Evolutionary conservation across 2,329 filamentous ascomycete species (phyloP).

Genomic region (Hypoxylon rubiginosum): DNA sequence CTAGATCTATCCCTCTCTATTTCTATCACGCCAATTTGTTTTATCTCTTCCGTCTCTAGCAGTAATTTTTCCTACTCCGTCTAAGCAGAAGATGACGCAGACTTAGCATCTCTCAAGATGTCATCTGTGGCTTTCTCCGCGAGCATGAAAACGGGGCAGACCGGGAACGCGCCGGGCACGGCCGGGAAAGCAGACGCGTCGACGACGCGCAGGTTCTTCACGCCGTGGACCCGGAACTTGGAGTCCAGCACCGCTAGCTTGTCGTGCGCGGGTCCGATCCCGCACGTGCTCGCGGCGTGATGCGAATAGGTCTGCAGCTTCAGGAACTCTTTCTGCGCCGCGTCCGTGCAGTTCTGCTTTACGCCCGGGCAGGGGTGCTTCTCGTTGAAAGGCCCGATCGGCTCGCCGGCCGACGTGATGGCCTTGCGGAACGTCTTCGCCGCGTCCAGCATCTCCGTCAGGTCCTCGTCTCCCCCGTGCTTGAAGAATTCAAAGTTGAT

Average conservation of each 20-base stretch:
- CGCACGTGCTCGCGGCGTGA: conserved; percentile 67
- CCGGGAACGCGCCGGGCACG: conserved; percentile 61
- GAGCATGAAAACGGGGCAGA: conserved; percentile 66
- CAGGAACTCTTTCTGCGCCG: conserved; percentile 52
- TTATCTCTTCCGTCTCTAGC: background rate
- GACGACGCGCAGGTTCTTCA: conserved; percentile 67
- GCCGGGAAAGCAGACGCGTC: conserved; percentile 68
- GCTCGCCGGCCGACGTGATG: conserved; percentile 39
- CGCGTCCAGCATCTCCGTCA: conserved; percentile 58
- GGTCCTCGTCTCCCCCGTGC: conserved; percentile 59
- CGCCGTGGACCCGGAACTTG: conserved; percentile 67
- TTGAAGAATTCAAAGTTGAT: conserved; percentile 73
- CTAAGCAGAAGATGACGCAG: conserved; percentile 15
- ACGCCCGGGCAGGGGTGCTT: conserved; percentile 49
- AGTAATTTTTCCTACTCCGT: background rate
- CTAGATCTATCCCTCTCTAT: background rate
- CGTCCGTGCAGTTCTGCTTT: conserved; percentile 55
- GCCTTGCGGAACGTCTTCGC: conserved; percentile 47
- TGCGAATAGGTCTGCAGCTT: conserved; percentile 65
- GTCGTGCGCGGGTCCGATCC: conserved; percentile 67
- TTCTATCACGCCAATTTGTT: conserved; percentile 1
- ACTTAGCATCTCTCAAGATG: conserved; percentile 53
- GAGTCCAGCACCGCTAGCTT: conserved; percentile 67
- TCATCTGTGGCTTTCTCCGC: conserved; percentile 72
- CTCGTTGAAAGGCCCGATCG: conserved; percentile 48